Base-by-base conservation (phyloP, 1,284 basidiomycete genomes). In the Calocybe gambosa region DNA sequence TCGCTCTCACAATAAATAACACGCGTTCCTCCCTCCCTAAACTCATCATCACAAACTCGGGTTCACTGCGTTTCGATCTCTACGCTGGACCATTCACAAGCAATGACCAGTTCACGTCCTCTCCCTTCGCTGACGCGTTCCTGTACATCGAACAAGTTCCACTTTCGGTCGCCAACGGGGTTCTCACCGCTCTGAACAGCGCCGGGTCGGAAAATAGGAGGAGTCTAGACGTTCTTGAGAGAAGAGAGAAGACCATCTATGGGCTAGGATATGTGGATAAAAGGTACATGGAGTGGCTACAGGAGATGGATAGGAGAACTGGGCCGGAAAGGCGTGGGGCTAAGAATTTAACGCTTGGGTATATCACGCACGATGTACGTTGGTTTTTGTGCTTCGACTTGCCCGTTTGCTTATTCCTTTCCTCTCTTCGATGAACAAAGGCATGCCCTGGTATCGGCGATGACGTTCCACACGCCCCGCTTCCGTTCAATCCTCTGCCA, bases 21-120 rank as follows among this genome's bases (percentile, higher is more conserved):
- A 69, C 75, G 6, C 74, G 82, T 29, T 70, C 76, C 2, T 60
- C 58, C 9, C 73, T 77, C 44, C 78, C 83, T n/a, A 81, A 77
- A 52, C 64, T 89, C 49, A 78, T 89, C 60, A 77, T 92, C 50
- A 71, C 74, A 43, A 85, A 90, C 63, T 79, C 84, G 1, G 89
- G 84, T 13, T 81, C 73, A n/a, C 73, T 84, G 56, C 78, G 89
- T 39, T 91, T 84, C 65, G 82, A 89, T 56, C 61, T 93, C 36
- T 79, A 77, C 58, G 51, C 69, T 1, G 89, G 88, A 1, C 53
- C 77, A 1, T 91, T 91, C 65, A 84, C 82, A 37, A 78, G 78
- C 58, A 89, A 91, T 61, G 88, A 91, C 61, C 80, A 89, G 60
- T 72, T 89, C 19, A 86, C 85, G 0, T 74, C 78, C 0, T 80